phyloP scores from a whole-genome alignment of 2,329 filamentous ascomycete genomes.

The Trichophyton equinum region DNA sequence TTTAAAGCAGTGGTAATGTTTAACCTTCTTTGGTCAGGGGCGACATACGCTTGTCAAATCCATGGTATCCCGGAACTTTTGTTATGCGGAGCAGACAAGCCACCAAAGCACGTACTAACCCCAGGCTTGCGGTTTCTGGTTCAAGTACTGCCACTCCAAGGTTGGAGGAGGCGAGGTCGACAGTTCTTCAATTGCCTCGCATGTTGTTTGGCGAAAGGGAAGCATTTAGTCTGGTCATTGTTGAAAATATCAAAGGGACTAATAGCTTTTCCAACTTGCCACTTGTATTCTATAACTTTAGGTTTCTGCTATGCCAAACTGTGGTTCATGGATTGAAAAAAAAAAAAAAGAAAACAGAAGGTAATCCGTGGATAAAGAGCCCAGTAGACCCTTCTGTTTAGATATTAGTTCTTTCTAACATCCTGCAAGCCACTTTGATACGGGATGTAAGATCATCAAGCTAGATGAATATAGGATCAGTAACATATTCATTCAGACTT shows the following conservation, averaged over 20 bases:
- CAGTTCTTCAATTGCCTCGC: neutral
- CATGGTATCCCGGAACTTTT: neutral
- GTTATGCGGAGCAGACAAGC: neutral
- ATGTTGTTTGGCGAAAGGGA: neutral
- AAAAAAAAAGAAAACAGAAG: neutral
- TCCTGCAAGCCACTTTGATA: slow-evolving; percentile 13
- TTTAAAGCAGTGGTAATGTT: neutral
- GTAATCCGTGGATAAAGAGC: neutral
- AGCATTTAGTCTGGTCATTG: neutral
- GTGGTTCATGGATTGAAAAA: neutral
- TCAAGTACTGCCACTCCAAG: neutral
- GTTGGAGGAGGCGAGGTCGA: neutral
- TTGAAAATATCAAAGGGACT: neutral
- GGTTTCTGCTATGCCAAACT: neutral
- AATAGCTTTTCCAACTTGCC: neutral
- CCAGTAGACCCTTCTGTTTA: neutral
- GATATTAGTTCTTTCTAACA: slow-evolving; percentile 11
- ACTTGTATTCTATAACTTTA: slow-evolving; percentile 2
- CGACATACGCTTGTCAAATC: too few relatives aligned
- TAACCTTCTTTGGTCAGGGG: neutral
- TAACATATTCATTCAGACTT: neutral
- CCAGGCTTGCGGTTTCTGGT: neutral
- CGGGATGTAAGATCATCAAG: slow-evolving; percentile 11
- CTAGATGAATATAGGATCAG: slow-evolving; percentile 3
- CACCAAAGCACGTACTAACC: neutral